These are phyloP conservation scores for Actinomortierella ambigua DNA, from an alignment of 371 early-diverging fungal species.

Conservation along the genomic window DNA sequence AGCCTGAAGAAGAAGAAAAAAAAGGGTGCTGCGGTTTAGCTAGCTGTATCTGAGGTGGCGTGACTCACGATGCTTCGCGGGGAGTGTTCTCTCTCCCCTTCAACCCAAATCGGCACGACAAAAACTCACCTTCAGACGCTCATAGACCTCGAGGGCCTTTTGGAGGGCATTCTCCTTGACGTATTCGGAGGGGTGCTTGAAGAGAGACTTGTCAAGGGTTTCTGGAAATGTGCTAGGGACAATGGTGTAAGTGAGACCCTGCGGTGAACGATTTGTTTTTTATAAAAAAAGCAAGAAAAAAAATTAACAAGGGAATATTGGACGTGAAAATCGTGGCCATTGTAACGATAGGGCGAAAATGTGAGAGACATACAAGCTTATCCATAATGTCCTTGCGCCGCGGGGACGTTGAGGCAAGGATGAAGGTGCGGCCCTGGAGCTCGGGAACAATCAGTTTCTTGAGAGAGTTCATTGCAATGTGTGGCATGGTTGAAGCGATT, in stretches of 20 bases:
- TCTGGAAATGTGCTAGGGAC: conserved; percentile 68
- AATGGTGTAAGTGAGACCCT: conserved; percentile 69
- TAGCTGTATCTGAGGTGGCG: no score
- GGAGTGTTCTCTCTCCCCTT: no score
- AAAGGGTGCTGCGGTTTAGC: not conserved
- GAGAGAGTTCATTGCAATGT: conserved; percentile 19
- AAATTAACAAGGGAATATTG: not conserved
- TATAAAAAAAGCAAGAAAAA: no score
- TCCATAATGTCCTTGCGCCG: conserved; percentile 78
- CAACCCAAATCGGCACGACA: no score
- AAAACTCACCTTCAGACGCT: conserved; percentile 46
- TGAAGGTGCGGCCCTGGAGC: conserved; percentile 56
- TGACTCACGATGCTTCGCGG: no score
- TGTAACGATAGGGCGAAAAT: no score
- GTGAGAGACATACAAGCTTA: conserved; percentile 63
- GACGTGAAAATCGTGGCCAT: not conserved
- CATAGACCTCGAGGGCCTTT: conserved; percentile 62
- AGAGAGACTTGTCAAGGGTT: conserved; percentile 61
- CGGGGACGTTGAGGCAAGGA: conserved; percentile 85
- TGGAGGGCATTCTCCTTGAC: conserved; percentile 58
- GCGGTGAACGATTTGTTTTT: conserved; percentile 11
- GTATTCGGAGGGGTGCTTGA: conserved; percentile 57
- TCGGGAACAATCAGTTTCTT: conserved; percentile 28
- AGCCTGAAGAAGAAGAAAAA: conserved; percentile 12
- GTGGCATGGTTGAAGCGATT: no score